Evolutionary conservation across 768 basidiomycete species (phyloP).

Genomic region (Russula olivacea): DNA sequence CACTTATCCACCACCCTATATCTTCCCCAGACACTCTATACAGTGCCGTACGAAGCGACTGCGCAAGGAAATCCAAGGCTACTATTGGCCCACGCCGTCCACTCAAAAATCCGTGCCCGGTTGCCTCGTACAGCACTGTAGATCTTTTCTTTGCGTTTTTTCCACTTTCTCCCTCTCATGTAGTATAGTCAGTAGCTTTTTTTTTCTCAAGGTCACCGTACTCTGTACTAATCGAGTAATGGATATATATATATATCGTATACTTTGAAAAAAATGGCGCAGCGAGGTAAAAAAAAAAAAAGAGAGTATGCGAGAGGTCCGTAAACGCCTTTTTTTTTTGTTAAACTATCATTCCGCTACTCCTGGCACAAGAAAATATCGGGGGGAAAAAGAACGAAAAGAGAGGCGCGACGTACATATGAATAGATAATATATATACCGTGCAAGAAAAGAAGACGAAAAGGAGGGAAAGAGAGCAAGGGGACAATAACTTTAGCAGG

Average conservation of each 20-base stretch:
- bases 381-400: neutral
- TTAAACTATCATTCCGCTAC: constrained; percentile 1
- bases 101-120: too few relatives aligned
- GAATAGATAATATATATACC: constrained; percentile 7
- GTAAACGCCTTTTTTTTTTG: neutral
- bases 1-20: neutral
- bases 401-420: constrained; percentile 7
- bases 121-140: neutral
- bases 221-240: constrained; percentile 7
- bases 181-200: constrained; percentile 13
- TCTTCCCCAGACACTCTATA: neutral
- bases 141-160: neutral
- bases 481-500: neutral
- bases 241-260: neutral
- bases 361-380: constrained; percentile 11
- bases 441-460: neutral
- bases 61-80: too few relatives aligned
- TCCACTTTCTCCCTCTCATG: neutral
- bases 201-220: neutral
- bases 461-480: neutral
- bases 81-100: too few relatives aligned
- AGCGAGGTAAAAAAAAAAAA: neutral
- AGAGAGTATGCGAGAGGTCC: neutral
- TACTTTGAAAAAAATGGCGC: neutral
- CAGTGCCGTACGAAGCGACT: too few relatives aligned